Evolutionary conservation across 257 asterid genomes (phyloP).

Genomic region (Ilex asprella): DNA sequence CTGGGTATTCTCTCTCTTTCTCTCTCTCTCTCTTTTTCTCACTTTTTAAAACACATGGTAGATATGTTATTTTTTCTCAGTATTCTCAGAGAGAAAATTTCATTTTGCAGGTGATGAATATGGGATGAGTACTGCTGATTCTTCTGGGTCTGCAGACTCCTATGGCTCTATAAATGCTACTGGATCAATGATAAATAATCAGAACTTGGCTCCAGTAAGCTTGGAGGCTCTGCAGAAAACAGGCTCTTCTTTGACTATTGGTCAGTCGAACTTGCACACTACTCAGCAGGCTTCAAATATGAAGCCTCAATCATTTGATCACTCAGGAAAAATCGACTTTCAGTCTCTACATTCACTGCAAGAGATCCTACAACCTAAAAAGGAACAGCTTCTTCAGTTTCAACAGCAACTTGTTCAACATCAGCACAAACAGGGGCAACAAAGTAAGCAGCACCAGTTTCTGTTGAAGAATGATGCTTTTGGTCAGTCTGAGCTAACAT

Average conservation of each 20-base stretch:
- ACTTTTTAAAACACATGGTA: background rate
- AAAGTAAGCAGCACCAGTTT: conserved; percentile 52
- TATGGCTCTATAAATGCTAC: conserved; percentile 49
- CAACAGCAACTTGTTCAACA: conserved; percentile 48
- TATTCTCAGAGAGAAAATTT: background rate
- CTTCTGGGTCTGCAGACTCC: conserved; percentile 60
- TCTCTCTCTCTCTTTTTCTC: conserved; percentile 12
- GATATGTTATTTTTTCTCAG: background rate
- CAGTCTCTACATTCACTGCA: conserved; percentile 42
- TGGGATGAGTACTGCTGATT: conserved; percentile 53
- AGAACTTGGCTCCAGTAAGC: conserved; percentile 38
- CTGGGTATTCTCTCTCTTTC: conserved; percentile 44
- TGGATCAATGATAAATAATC: conserved; percentile 46
- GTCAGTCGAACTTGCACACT: conserved; percentile 38
- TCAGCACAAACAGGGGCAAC: conserved; percentile 53
- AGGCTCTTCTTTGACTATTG: conserved; percentile 37
- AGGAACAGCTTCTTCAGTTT: conserved; percentile 56
- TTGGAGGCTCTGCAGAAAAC: conserved; percentile 49
- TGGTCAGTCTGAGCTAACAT: conserved; percentile 46
- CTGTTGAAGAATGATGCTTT: conserved; percentile 43
- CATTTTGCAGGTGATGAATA: conserved; percentile 65
- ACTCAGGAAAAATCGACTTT: conserved; percentile 41
- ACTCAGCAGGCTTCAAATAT: conserved; percentile 42
- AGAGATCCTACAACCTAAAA: conserved; percentile 51
- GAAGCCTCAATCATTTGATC: conserved; percentile 47